phyloP scores from a whole-genome alignment of 208 protist species.

The Trypanosoma melophagium region DNA sequence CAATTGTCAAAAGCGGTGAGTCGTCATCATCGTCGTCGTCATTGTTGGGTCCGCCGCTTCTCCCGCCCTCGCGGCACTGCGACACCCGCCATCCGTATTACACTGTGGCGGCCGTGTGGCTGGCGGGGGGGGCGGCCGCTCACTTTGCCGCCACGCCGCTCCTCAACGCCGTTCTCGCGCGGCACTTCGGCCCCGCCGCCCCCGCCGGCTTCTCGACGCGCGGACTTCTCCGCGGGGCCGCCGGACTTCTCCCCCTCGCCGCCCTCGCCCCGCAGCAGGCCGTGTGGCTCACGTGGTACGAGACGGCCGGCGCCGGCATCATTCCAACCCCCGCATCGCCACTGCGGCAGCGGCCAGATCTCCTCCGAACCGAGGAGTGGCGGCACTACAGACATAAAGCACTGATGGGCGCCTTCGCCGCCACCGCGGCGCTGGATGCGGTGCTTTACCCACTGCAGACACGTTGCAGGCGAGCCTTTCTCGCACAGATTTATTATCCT shows the following conservation, averaged over 20 bases:
- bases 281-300: constrained; percentile 76
- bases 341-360: constrained; percentile 50
- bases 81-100: constrained; percentile 83
- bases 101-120: constrained; percentile 40
- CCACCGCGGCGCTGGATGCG: constrained; percentile 43
- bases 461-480: constrained; percentile 32
- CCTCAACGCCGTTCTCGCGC: constrained; percentile 48
- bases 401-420: constrained; percentile 57
- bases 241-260: constrained; percentile 38
- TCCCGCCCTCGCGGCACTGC: constrained; percentile 23
- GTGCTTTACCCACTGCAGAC: constrained; percentile 49
- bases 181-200: constrained; percentile 64
- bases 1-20: too few relatives aligned
- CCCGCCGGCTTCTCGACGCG: constrained; percentile 43
- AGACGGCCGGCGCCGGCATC: constrained; percentile 66
- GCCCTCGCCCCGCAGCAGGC: constrained; percentile 60
- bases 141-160: constrained; percentile 57
- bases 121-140: constrained; percentile 38
- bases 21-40: constrained; percentile 2
- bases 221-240: constrained; percentile 33
- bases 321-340: constrained; percentile 71
- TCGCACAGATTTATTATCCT: constrained; percentile 46
- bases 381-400: constrained; percentile 57
- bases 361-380: constrained; percentile 51
- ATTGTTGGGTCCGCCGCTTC: constrained; percentile 14